Evolutionary conservation across 352 stramenopile species (phyloP).

Genomic region (Nothophytophthora sp.): DNA sequence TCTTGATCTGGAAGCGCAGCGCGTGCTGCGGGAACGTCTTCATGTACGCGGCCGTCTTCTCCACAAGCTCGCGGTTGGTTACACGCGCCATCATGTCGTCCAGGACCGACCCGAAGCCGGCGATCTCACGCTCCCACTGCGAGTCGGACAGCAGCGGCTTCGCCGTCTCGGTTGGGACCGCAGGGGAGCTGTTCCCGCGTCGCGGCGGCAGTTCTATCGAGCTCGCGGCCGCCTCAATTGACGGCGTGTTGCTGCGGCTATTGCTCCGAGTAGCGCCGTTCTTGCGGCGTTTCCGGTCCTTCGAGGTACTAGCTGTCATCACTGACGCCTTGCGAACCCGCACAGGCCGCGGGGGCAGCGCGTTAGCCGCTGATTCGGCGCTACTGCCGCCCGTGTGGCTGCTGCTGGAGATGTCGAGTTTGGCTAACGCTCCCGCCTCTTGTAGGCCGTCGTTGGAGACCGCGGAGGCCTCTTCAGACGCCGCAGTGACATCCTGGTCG

Average conservation of each 20-base stretch:
- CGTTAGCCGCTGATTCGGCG: neutral
- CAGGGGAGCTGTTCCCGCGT: neutral
- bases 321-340: constrained; percentile 10
- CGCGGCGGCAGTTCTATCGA: too few species aligned
- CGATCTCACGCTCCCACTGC: constrained; percentile 73
- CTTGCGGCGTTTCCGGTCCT: constrained; percentile 21
- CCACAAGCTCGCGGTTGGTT: constrained; percentile 72
- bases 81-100: constrained; percentile 75
- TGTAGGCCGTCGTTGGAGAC: neutral
- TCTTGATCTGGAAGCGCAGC: constrained; percentile 85
- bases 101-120: constrained; percentile 66
- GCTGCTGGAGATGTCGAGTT: constrained; percentile 1
- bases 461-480: neutral
- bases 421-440: constrained; percentile 6
- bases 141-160: constrained; percentile 60
- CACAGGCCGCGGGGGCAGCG: constrained; percentile 10
- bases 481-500: neutral
- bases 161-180: constrained; percentile 8
- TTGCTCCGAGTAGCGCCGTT: constrained; percentile 4
- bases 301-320: constrained; percentile 1
- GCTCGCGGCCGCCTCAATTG: constrained; percentile 4
- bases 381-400: constrained; percentile 3
- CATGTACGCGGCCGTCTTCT: constrained; percentile 77
- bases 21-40: constrained; percentile 68
- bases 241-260: constrained; percentile 15